A percentile compares a stretch with the other conserved stretches of the same genome.
Evolutionary conservation across 2,329 filamentous ascomycete genomes (phyloP).

Genomic region (Trichothecium roseum): DNA sequence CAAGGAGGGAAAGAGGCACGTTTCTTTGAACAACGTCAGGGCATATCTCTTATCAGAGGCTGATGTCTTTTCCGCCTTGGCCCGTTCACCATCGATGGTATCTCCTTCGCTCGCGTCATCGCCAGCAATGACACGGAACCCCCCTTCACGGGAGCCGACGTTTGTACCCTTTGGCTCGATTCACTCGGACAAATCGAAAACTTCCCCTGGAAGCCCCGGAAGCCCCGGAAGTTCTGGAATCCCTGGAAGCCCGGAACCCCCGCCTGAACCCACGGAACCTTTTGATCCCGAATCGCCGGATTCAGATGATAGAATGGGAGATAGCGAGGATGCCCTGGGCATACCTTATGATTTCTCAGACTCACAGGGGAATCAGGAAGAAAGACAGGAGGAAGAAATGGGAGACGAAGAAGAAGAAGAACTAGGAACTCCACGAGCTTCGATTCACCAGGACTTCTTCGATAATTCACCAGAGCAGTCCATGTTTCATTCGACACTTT

Average conservation of each 20-base stretch:
- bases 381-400: conserved; percentile 22
- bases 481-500: conserved; percentile 17
- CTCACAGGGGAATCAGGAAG: too few relatives aligned
- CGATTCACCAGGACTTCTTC: conserved; percentile 27
- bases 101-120: conserved; percentile 36
- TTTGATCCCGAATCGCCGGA: too few relatives aligned
- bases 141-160: conserved; percentile 20
- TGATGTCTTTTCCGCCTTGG: conserved; percentile 51
- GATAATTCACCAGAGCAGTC: conserved; percentile 14
- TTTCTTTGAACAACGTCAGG: conserved; percentile 52
- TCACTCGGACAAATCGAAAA: too few relatives aligned
- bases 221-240: too few relatives aligned
- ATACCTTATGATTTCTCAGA: conserved; percentile 42
- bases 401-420: conserved; percentile 24
- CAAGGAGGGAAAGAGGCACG: conserved; percentile 55
- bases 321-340: conserved; percentile 45
- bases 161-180: too few relatives aligned
- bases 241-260: too few relatives aligned
- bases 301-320: conserved; percentile 18
- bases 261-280: too few relatives aligned
- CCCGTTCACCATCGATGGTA: conserved; percentile 42
- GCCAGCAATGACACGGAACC: conserved; percentile 33
- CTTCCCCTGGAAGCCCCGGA: too few relatives aligned
- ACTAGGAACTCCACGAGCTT: conserved; percentile 44
- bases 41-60: conserved; percentile 59